Percentiles rank a stretch among this genome's conserved stretches.
Conservation (phyloP, 345 rosid genomes). For the Litchi chinensis region DNA sequence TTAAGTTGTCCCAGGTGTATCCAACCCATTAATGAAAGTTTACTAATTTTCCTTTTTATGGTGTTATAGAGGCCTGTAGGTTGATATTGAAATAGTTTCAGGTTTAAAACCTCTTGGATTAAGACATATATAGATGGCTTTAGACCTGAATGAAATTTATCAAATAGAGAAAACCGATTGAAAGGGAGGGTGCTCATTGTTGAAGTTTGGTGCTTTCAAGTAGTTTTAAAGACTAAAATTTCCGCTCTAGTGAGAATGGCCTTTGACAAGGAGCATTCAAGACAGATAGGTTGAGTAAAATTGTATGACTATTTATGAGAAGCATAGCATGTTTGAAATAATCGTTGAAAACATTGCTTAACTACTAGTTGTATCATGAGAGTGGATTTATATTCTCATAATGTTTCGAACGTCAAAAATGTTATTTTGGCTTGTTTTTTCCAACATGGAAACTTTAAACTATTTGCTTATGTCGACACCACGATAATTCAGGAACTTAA, state of each 20-base stretch:
- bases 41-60: not conserved
- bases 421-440: not conserved
- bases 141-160: not conserved
- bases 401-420: not conserved
- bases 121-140: not conserved
- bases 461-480: not conserved
- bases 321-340: not conserved
- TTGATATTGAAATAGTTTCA: not conserved
- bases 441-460: not conserved
- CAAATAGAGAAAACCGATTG: too few species aligned
- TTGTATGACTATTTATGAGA: not conserved
- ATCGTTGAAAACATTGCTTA: not conserved
- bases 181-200: too few species aligned
- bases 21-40: not conserved
- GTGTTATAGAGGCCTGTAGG: not conserved
- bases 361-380: not conserved
- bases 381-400: not conserved
- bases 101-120: not conserved
- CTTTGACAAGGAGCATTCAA: not conserved
- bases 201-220: too few species aligned
- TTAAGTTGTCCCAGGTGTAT: not conserved
- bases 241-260: not conserved
- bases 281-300: not conserved
- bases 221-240: too few species aligned
- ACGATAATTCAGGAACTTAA: not conserved